These are phyloP conservation scores for Geosmithia flava DNA, from an alignment of 2,329 filamentous ascomycete genomes.

Conservation along the genomic window DNA sequence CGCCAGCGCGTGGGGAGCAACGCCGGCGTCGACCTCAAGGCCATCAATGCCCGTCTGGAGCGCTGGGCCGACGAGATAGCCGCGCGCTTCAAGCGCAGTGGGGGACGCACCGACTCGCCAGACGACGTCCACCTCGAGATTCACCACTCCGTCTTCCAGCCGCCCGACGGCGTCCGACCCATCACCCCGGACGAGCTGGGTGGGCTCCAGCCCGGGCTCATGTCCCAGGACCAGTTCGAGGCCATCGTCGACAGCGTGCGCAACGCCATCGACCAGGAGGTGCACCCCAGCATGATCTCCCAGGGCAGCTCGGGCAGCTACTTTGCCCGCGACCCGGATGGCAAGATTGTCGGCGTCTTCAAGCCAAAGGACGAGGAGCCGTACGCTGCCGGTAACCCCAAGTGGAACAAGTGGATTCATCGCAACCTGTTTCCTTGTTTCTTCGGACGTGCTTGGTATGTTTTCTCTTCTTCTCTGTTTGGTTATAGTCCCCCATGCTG, in stretches of 20 bases:
- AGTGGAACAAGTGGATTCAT: conserved; percentile 99
- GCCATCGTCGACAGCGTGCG: conserved; percentile 82
- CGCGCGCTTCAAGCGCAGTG: conserved; percentile 80
- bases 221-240: conserved; percentile 76
- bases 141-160: conserved; percentile 91
- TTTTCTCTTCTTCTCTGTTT: conserved; percentile 3
- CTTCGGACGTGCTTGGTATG: conserved; percentile 79
- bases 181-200: conserved; percentile 65
- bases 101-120: conserved; percentile 55
- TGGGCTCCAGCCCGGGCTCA: conserved; percentile 46
- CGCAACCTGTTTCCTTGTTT: conserved; percentile 94
- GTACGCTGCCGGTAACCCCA: conserved; percentile 91
- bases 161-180: conserved; percentile 77
- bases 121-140: conserved; percentile 89
- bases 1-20: conserved; percentile 49
- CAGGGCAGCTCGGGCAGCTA: conserved; percentile 98
- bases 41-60: conserved; percentile 91
- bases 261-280: conserved; percentile 75
- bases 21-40: conserved; percentile 91
- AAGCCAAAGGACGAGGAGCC: conserved; percentile 99
- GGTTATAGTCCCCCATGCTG: background rate
- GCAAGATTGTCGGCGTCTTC: conserved; percentile 94
- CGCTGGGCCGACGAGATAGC: conserved; percentile 98
- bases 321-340: conserved; percentile 83
- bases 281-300: conserved; percentile 91